Conservation (phyloP, 495 filamentous ascomycete species). For the Neurospora hispaniola region DNA sequence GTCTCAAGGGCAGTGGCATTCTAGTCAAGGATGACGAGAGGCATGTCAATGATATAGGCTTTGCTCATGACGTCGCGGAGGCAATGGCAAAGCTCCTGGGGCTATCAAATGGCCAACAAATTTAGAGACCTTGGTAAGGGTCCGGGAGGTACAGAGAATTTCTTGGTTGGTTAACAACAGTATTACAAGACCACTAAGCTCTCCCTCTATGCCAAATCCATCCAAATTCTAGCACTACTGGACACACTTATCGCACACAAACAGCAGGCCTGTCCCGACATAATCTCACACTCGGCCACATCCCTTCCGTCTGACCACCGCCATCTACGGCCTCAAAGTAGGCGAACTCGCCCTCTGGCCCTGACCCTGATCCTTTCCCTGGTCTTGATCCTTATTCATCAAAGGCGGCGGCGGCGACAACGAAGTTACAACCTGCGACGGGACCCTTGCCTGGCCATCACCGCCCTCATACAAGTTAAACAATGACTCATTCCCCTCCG, state of each 20-base stretch:
- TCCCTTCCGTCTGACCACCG: not conserved
- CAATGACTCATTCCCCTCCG: not conserved
- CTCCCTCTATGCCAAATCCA: not conserved
- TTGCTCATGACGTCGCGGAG: constrained; percentile 33
- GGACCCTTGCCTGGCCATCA: not conserved
- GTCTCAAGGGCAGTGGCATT: constrained; percentile 21
- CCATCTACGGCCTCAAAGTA: not conserved
- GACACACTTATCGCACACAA: not conserved
- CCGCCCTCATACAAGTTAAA: not conserved
- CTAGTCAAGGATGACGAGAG: constrained; percentile 25
- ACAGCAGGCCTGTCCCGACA: not conserved
- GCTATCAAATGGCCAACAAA: not conserved
- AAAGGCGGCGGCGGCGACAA: not conserved
- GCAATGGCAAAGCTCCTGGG: constrained; percentile 13
- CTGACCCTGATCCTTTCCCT: not conserved
- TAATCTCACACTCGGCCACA: not conserved
- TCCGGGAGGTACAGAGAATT: not conserved
- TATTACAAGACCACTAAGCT: not conserved
- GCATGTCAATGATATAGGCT: constrained; percentile 31
- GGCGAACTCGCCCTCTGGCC: not conserved
- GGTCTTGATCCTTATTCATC: not conserved
- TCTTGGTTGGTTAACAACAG: not conserved
- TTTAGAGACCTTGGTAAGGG: not conserved
- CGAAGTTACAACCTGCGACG: not conserved
- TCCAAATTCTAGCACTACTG: not conserved